Base-by-base conservation (phyloP, 768 basidiomycete species). In the Boletus insuetus region DNA sequence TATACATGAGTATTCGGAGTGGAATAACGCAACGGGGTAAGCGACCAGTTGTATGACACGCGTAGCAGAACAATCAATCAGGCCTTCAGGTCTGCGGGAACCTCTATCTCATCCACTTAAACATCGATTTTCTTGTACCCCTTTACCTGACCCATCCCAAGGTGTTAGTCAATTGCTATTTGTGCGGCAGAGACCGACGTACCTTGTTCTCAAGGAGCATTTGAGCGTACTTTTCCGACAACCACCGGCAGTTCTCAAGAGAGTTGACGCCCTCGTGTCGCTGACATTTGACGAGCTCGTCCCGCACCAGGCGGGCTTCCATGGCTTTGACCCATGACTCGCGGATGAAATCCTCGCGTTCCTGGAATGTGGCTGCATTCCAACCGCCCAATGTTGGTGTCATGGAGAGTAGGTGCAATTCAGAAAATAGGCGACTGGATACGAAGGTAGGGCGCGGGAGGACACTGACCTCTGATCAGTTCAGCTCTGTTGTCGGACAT, bases 261-360 rank as follows among this genome's bases (percentile, higher is more conserved):
- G 91, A 85, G 73, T 98, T 97, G 38, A 94, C 90, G 32, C 95
- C 94, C 76, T 98, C 95, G 8, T 82, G 79, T 63, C 82, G 80
- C 66, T 94, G 91, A 76, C 95, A 98, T 73, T 91, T 94, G 54
- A 83, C 79, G 51, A 98, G 82, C 71, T 95, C 91, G 54, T 91
- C 88, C 57, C 85, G 85, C 45, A 97, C 92, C 55, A 98, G 78
- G 46, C 90, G 85, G 32, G 85, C 84, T 72, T 97, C 94, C 94
- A 98, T 96, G 20, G 91, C 87, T 62, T 86, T 87, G 32, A 97
- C 82, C 95, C 95, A 98, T 48, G 91, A 90, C 75, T 98, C 94
- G 49, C 90, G 85, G 67, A 98, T 77, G 72, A 82, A 77, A 44
- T 82, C 74, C 58, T 96, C 93, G 39, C 90, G 87, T 62, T 80